phyloP scores from a whole-genome alignment of 164 flowering plant species.

The Sextonia rubra region DNA sequence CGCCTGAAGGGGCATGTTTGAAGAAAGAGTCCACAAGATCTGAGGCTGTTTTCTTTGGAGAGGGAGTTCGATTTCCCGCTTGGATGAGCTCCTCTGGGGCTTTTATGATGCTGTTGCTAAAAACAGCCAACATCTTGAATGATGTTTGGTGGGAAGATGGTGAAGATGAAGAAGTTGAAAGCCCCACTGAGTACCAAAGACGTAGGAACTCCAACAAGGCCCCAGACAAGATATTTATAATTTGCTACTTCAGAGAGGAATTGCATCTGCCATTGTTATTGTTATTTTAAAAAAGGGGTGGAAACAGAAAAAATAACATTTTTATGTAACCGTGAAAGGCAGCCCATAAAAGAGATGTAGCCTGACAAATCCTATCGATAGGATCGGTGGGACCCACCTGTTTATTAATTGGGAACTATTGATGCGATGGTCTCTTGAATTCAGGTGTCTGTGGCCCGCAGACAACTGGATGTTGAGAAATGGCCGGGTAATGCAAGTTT shows the following conservation, averaged over 20 bases:
- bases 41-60: conserved; percentile 11
- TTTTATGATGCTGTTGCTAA: conserved; percentile 3
- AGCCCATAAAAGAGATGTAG: not conserved
- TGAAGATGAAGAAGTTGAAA: not conserved
- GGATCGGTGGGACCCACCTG: not conserved
- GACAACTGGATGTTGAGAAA: not conserved
- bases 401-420: not conserved
- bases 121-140: conserved; percentile 7
- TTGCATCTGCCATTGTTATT: not conserved
- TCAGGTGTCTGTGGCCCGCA: not conserved
- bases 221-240: not conserved
- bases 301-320: not conserved
- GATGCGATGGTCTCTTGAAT: not conserved
- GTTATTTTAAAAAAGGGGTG: too few species aligned
- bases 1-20: conserved; percentile 8
- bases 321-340: not conserved
- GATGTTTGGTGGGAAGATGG: not conserved
- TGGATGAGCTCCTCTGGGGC: conserved; percentile 15
- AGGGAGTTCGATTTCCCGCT: conserved; percentile 16
- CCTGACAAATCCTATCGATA: not conserved
- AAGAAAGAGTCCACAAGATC: conserved; percentile 9
- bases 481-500: not conserved
- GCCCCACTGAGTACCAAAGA: not conserved
- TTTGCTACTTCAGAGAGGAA: not conserved
- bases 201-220: not conserved